These are phyloP conservation scores for Lichtheimia ramosa DNA, from an alignment of 371 early-diverging fungal genomes.

Conservation along the genomic window DNA sequence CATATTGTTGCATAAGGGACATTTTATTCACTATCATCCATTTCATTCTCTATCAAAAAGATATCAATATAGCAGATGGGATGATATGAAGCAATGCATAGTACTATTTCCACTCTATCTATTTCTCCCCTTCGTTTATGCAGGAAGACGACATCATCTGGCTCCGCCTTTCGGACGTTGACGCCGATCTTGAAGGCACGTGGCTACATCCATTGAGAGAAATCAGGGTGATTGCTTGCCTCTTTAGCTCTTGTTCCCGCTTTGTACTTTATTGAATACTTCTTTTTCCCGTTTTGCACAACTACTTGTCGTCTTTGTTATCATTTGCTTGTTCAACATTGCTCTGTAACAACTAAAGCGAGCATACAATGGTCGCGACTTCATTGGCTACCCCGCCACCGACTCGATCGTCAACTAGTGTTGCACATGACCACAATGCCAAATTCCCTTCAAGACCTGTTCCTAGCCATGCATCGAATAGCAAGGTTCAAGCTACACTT, in stretches of 20 bases:
- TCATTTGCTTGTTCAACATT: too few relatives aligned
- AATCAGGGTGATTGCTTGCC: constrained; percentile 1
- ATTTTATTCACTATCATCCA: too few relatives aligned
- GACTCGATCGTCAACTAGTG: constrained; percentile 10
- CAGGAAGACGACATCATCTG: too few relatives aligned
- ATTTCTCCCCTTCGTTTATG: too few relatives aligned
- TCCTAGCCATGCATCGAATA: not conserved
- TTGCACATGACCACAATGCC: constrained; percentile 3
- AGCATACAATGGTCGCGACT: not conserved
- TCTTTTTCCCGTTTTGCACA: not conserved
- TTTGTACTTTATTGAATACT: not conserved
- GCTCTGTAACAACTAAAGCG: too few relatives aligned
- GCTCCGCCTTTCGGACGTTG: constrained; percentile 1
- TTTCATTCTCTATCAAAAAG: too few relatives aligned
- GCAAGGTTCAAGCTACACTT: not conserved
- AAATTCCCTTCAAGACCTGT: constrained; percentile 3
- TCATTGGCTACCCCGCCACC: constrained; percentile 3
- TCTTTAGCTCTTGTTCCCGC: constrained; percentile 1
- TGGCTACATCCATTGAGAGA: not conserved
- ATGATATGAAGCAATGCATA: too few relatives aligned
- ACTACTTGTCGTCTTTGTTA: not conserved
- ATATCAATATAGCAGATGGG: too few relatives aligned
- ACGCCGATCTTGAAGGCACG: constrained; percentile 1
- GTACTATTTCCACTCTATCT: too few relatives aligned
- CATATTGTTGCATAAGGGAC: too few relatives aligned